These are phyloP conservation scores for Cairneyella variabilis DNA, from an alignment of 495 filamentous ascomycete genomes.

Conservation along the genomic window DNA sequence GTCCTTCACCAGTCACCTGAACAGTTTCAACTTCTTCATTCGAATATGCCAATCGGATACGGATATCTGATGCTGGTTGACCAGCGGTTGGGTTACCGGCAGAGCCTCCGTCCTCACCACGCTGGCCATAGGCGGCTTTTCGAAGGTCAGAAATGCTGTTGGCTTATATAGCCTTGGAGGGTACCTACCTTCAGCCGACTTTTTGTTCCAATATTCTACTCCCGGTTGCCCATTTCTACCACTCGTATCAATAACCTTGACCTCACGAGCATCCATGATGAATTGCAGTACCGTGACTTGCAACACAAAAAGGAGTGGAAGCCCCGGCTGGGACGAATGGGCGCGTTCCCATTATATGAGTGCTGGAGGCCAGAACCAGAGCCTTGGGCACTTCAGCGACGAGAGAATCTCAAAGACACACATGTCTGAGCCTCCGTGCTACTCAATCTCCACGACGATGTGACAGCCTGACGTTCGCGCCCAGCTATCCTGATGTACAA, in stretches of 20 bases:
- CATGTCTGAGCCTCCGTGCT: too few species aligned
- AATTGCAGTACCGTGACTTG: neutral
- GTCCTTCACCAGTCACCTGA: slow-evolving; percentile 21
- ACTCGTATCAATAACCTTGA: neutral
- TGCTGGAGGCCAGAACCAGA: too few species aligned
- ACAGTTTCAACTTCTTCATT: slow-evolving; percentile 9
- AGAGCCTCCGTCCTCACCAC: neutral
- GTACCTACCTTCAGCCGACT: neutral
- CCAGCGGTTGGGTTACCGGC: slow-evolving; percentile 7
- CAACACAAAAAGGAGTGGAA: neutral
- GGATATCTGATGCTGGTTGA: slow-evolving; percentile 4
- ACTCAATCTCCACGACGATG: too few species aligned
- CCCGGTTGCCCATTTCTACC: slow-evolving; percentile 1
- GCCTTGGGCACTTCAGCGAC: too few species aligned
- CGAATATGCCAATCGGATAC: slow-evolving; percentile 15
- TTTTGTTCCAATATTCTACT: slow-evolving; percentile 1
- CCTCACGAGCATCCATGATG: slow-evolving; percentile 3
- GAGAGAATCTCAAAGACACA: too few species aligned
- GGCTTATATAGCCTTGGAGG: too few species aligned
- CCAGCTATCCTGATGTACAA: too few species aligned
- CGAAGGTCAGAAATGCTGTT: neutral
- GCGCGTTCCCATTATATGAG: too few species aligned
- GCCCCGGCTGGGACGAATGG: neutral
- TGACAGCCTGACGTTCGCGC: too few species aligned
- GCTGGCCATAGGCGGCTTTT: neutral